A percentile compares a stretch with the other conserved stretches of the same genome.
Evolutionary conservation across 768 basidiomycete genomes (phyloP).

Genomic region (Pleurotus tuber-regium): DNA sequence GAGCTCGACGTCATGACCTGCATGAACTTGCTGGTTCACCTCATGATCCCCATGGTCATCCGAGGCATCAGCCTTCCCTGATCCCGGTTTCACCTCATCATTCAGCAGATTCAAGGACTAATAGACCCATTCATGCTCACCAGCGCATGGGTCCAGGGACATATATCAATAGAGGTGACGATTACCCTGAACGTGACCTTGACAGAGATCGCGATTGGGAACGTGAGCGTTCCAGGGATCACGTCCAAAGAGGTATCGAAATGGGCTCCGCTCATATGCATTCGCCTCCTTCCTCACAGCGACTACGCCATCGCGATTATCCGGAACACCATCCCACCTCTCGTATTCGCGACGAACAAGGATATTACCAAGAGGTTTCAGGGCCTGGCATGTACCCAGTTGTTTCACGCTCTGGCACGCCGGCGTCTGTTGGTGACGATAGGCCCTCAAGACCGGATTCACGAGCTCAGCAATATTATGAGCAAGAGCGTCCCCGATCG

Average conservation of each 20-base stretch:
- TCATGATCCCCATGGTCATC: slow-evolving; percentile 28
- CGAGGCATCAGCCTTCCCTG: slow-evolving; percentile 21
- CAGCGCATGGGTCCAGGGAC: slow-evolving; percentile 62
- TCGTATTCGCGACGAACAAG: slow-evolving; percentile 34
- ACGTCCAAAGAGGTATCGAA: slow-evolving; percentile 23
- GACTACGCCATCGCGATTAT: slow-evolving; percentile 31
- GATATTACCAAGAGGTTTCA: slow-evolving; percentile 34
- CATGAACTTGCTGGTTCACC: slow-evolving; percentile 37
- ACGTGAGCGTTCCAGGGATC: slow-evolving; percentile 31
- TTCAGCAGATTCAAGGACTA: slow-evolving; percentile 24
- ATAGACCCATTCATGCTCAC: not conserved
- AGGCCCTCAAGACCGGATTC: slow-evolving; percentile 51
- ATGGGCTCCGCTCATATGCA: slow-evolving; percentile 29
- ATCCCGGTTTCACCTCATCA: slow-evolving; percentile 22
- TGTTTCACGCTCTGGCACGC: slow-evolving; percentile 56
- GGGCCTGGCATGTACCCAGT: slow-evolving; percentile 30
- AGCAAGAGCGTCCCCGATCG: slow-evolving; percentile 45
- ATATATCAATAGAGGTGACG: slow-evolving; percentile 52
- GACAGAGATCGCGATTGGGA: slow-evolving; percentile 46
- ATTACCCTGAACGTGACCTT: slow-evolving; percentile 43
- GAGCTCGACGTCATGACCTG: slow-evolving; percentile 47
- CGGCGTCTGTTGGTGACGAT: slow-evolving; percentile 48
- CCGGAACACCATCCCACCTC: slow-evolving; percentile 29
- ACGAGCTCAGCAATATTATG: slow-evolving; percentile 38
- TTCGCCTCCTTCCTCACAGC: slow-evolving; percentile 42